Conservation (phyloP, 23 red algal species). For the Gracilaria caudata region DNA sequence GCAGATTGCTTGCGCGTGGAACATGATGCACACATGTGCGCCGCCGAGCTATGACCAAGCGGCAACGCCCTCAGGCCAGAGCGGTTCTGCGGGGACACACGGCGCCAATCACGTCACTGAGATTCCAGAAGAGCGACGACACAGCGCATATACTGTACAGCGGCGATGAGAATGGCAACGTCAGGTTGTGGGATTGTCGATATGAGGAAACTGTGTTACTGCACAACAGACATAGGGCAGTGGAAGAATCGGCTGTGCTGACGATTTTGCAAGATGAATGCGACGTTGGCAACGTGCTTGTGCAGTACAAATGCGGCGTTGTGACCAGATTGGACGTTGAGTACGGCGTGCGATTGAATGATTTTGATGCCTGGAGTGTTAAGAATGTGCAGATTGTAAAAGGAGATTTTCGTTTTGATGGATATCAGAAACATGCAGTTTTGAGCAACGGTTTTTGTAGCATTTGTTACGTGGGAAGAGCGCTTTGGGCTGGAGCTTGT, state of each 20-base stretch:
- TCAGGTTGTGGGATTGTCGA: background rate
- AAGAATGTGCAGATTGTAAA: background rate
- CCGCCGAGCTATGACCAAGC: background rate
- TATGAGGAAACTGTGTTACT: constrained; percentile 14
- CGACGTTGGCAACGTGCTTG: background rate
- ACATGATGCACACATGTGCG: background rate
- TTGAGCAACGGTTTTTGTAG: background rate
- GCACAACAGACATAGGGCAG: background rate
- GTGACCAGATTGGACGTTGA: background rate
- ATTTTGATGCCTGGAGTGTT: constrained; percentile 6
- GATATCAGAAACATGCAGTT: background rate
- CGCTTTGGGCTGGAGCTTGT: constrained; percentile 7
- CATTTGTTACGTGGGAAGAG: background rate
- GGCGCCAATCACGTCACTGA: background rate
- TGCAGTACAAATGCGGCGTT: constrained; percentile 15
- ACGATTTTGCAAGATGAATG: background rate
- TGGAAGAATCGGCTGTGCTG: background rate
- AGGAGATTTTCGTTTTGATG: background rate
- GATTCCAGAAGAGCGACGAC: constrained; percentile 3
- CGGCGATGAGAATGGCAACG: constrained; percentile 6
- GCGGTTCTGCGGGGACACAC: constrained; percentile 23
- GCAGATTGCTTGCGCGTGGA: too few species aligned
- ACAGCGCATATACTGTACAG: constrained; percentile 2
- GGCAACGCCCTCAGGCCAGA: background rate
- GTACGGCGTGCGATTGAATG: background rate